Percentiles rank a stretch among this genome's conserved stretches.
Evolutionary conservation across 371 early-diverging fungal species (phyloP).

Genomic region (Haplosporangium sp.): DNA sequence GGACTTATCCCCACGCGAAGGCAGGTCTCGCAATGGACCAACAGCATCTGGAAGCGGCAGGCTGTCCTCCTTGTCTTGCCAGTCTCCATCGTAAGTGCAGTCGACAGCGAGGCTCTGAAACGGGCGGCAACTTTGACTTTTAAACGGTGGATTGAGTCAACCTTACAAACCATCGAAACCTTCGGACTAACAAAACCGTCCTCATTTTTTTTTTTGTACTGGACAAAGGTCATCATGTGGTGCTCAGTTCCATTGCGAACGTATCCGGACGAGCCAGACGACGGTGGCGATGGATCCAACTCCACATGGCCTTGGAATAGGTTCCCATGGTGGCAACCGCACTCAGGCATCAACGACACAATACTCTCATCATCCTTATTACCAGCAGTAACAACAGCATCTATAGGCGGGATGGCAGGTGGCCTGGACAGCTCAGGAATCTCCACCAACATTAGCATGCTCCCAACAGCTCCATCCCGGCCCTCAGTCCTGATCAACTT

Average conservation of each 20-base stretch:
- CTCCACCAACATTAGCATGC: conserved; percentile 8
- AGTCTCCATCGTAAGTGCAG: conserved; percentile 56
- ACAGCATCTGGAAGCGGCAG: conserved; percentile 60
- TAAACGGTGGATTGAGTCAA: no score
- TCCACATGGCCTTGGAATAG: conserved; percentile 44
- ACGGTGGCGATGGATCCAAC: conserved; percentile 21
- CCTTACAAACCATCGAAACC: not conserved
- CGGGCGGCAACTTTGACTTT: not conserved
- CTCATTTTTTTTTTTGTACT: not conserved
- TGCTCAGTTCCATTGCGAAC: conserved; percentile 51
- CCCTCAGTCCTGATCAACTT: conserved; percentile 68
- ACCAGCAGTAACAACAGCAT: conserved; percentile 8
- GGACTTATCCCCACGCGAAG: conserved; percentile 56
- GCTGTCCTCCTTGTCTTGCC: conserved; percentile 57
- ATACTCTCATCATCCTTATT: not conserved
- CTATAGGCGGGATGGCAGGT: conserved; percentile 18
- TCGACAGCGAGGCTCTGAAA: not conserved
- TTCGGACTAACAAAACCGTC: not conserved
- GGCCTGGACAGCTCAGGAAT: conserved; percentile 25
- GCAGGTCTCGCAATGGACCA: conserved; percentile 60
- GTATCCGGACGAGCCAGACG: conserved; percentile 44
- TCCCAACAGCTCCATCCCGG: conserved; percentile 17
- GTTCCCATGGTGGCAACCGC: conserved; percentile 26
- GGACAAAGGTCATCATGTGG: conserved; percentile 43
- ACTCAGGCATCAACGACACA: conserved; percentile 12